phyloP scores from a whole-genome alignment of 164 flowering plant genomes.

The Vitis cinerea region DNA sequence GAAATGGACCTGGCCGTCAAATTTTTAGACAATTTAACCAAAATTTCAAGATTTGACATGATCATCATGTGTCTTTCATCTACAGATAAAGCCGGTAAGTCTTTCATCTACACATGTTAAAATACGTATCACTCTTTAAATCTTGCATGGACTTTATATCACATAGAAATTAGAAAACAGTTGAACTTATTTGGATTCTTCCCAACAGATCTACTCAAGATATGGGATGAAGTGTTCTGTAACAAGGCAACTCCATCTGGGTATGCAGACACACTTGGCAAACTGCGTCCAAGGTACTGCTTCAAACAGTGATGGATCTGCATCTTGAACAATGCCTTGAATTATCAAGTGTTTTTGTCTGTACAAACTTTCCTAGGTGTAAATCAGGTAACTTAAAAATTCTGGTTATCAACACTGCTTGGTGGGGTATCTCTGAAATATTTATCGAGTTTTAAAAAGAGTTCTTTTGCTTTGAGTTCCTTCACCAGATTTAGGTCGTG shows the following conservation, averaged over 20 bases:
- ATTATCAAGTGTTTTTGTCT: background rate
- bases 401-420: background rate
- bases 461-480: background rate
- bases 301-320: conserved; percentile 24
- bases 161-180: background rate
- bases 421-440: background rate
- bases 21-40: conserved; percentile 62
- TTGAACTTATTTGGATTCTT: conserved; percentile 4
- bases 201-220: conserved; percentile 58
- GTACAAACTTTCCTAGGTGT: background rate
- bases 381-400: background rate
- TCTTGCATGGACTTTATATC: background rate
- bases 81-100: conserved; percentile 66
- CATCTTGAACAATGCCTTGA: background rate
- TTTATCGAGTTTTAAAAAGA: background rate
- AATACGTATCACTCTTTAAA: background rate
- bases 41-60: conserved; percentile 81
- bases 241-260: conserved; percentile 44
- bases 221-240: conserved; percentile 72
- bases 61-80: conserved; percentile 79
- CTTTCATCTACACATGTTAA: background rate
- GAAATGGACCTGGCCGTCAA: conserved; percentile 66
- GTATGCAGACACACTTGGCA: conserved; percentile 46
- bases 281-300: conserved; percentile 53
- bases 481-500: background rate